Percentiles rank a stretch among this genome's conserved stretches.
These are phyloP conservation scores for Podila clonocystis DNA, from an alignment of 192 early-diverging fungal species.

Conservation along the genomic window DNA sequence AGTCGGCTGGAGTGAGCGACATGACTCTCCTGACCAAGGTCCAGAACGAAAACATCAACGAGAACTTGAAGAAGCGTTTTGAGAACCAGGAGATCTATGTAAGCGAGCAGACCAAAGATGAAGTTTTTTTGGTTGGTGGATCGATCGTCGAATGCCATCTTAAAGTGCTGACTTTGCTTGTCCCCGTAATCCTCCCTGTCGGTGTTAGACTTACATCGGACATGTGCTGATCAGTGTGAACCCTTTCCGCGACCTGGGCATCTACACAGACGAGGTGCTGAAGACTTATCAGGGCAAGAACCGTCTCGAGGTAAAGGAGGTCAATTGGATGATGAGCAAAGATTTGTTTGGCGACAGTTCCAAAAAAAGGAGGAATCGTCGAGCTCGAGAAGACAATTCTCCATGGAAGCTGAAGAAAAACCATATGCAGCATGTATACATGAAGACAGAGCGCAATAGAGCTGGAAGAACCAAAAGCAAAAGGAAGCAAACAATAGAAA, in stretches of 20 bases:
- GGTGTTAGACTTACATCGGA: conserved; percentile 91
- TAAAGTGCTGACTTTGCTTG: neutral
- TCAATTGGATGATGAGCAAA: neutral
- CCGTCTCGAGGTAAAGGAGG: conserved; percentile 69
- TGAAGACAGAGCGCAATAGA: too few relatives aligned
- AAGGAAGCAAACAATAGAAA: too few relatives aligned
- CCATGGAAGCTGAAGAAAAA: too few relatives aligned
- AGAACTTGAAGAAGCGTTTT: conserved; percentile 93
- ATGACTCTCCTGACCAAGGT: conserved; percentile 95
- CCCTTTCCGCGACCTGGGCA: conserved; percentile 95
- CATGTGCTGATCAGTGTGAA: conserved; percentile 91
- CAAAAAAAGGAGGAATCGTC: neutral
- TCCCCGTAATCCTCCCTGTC: neutral
- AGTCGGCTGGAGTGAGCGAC: conserved; percentile 85
- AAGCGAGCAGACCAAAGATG: conserved; percentile 31
- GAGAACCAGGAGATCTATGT: conserved; percentile 90
- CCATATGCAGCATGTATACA: too few relatives aligned
- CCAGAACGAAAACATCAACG: conserved; percentile 94
- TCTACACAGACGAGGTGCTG: conserved; percentile 93
- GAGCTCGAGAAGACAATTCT: too few relatives aligned
- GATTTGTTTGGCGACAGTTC: neutral
- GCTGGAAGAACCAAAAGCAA: too few relatives aligned
- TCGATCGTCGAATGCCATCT: conserved; percentile 4
- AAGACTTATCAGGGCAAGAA: conserved; percentile 89
- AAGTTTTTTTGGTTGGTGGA: conserved; percentile 6